Conservation (phyloP, 1,284 basidiomycete genomes). For the Cryptococcus maquisensis region DNA sequence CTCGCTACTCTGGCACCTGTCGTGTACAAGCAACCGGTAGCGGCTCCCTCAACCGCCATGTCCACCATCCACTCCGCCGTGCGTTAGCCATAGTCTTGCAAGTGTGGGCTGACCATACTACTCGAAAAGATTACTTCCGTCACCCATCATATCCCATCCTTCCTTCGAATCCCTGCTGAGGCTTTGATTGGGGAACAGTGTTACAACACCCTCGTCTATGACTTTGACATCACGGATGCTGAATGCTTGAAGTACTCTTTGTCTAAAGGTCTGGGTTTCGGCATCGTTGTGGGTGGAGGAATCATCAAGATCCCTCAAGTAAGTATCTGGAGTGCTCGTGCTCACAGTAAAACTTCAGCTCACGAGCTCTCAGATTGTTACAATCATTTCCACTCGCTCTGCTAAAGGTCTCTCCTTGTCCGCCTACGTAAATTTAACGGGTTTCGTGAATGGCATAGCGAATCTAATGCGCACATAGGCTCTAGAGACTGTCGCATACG, state of each 20-base stretch:
- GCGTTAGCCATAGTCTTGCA: neutral
- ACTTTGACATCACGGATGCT: conserved; percentile 76
- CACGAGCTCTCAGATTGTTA: conserved; percentile 48
- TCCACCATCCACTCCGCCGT: conserved; percentile 27
- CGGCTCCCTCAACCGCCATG: conserved; percentile 4
- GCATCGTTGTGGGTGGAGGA: conserved; percentile 85
- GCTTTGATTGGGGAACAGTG: conserved; percentile 86
- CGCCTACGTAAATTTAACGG: conserved; percentile 57
- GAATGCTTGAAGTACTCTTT: conserved; percentile 85
- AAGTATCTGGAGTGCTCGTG: conserved; percentile 37
- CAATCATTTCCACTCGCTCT: conserved; percentile 58
- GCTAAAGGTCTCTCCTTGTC: conserved; percentile 77
- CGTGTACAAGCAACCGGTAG: neutral
- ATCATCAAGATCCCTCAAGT: conserved; percentile 95
- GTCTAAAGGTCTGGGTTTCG: conserved; percentile 88
- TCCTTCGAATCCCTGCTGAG: conserved; percentile 72
- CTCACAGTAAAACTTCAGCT: conserved; percentile 53
- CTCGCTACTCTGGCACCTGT: conserved; percentile 2
- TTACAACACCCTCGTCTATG: conserved; percentile 82
- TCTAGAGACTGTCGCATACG: conserved; percentile 79
- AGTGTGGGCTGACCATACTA: neutral
- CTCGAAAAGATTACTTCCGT: conserved; percentile 40
- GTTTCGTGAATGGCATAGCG: neutral
- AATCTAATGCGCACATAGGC: conserved; percentile 25
- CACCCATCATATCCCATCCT: conserved; percentile 64